These are phyloP conservation scores for Hypholoma fasciculare DNA, from an alignment of 768 basidiomycete genomes.

Conservation along the genomic window DNA sequence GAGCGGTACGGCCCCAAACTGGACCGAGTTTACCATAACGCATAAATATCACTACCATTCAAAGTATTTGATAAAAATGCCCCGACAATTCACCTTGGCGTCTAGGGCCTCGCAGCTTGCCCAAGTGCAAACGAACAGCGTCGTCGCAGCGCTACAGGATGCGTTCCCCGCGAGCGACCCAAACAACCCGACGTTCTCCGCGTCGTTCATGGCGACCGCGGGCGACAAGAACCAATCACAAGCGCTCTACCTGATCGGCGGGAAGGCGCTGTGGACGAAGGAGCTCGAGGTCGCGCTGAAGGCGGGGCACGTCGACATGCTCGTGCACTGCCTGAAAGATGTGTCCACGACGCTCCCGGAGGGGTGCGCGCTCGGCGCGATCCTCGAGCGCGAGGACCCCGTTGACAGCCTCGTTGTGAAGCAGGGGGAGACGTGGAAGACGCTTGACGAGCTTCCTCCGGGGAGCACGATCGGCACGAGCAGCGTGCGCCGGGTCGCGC, in stretches of 20 bases:
- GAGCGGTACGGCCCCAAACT: too few species aligned
- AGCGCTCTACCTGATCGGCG: constrained; percentile 82
- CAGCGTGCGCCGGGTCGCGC: constrained; percentile 90
- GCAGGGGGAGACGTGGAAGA: constrained; percentile 64
- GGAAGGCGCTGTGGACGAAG: constrained; percentile 93
- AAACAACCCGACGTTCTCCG: constrained; percentile 36
- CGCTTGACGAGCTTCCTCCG: constrained; percentile 78
- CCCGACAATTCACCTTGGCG: constrained; percentile 69
- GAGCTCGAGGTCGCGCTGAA: constrained; percentile 89
- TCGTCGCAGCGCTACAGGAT: constrained; percentile 60
- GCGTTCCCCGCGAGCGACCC: constrained; percentile 48
- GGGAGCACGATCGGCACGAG: constrained; percentile 95
- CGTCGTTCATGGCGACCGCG: constrained; percentile 60
- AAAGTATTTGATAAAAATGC: constrained; percentile 12
- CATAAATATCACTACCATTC: background rate
- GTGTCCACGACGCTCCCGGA: constrained; percentile 85
- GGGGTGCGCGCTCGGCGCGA: constrained; percentile 83
- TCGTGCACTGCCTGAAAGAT: constrained; percentile 95
- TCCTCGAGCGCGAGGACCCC: constrained; percentile 85
- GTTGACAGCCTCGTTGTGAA: constrained; percentile 89
- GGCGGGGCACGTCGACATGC: constrained; percentile 77
- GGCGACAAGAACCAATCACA: constrained; percentile 92
- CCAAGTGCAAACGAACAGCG: constrained; percentile 84
- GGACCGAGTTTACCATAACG: too few species aligned
- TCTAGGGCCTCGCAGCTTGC: constrained; percentile 89